Evolutionary conservation across 169 alveolate genomes (phyloP), one percentile per base, ranked within the genome.

Genomic region (Cryptosporidium bovis): DNA sequence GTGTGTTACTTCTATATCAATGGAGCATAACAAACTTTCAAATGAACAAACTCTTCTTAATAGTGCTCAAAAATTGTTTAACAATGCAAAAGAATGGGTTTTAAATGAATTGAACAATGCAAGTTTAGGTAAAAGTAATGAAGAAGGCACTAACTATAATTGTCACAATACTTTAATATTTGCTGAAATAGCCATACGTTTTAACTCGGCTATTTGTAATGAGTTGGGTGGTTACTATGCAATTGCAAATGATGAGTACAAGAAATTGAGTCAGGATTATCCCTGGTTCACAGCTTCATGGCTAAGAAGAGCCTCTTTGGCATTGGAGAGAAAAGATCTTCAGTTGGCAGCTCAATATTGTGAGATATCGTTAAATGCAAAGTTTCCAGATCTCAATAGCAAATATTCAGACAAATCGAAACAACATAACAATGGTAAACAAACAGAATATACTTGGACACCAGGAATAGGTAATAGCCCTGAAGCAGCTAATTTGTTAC

Each of bases 241-340:
- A 15, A 77, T 33, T 20, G 87, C 87, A 2, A 77, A 77, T 8
- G 87, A 77, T 44, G 87, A 77, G 33, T 77, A 77, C 24, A 77
- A 77, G 27, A 77, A 36, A 60, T 53, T 77, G 18, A 60, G 77
- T 18, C 29, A 53, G 8, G 87, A 77, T 27, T 60, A 58, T 40
- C 87, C 87, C 18, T 77, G 87, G 87, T 77, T 77, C 31, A 77
- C 87, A 15, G 51, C 87, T 24, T 68, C 87, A 0, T 77, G 87
- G 87, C 77, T 77, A 24, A 56, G 87, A 62, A 77, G 87, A 62
- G 71, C 87, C 24, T 77, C 62, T 36, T 53, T 77, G 13, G 87
- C 87, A 20, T 33, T 77, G 10, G 87, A 77, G 48, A 55, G 87
- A n/a, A 60, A 27, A 3, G 87, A 77, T 44, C 64, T 36, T 13